Base-by-base conservation (phyloP, 345 rosid genomes). In the Acer saccharum region DNA sequence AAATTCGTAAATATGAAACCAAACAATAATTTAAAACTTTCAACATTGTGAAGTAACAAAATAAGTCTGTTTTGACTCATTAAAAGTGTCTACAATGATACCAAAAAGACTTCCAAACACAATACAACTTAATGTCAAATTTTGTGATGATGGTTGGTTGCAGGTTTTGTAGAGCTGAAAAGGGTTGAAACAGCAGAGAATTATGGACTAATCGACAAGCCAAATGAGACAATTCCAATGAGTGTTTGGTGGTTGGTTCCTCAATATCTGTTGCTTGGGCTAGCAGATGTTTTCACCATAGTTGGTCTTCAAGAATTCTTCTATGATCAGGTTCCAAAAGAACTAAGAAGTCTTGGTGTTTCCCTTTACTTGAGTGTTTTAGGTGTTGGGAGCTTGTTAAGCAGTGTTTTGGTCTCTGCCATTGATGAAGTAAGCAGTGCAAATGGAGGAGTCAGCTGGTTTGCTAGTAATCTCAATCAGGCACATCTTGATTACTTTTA, bases 221-320 rank as follows among this genome's bases (percentile, higher is more conserved):
- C 86, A 2, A 55, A 69, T 27, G 77, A 21, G 2, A 77, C 79
- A 13, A 50, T 83, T 54, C 86, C 83, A 7, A 73, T 83, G 83
- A 83, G 81, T 1, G 68, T 80, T 23, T 80, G 77, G 83, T 83
- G 81, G 86, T 73, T 83, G 29, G 65, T 66, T 77, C 83, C 86
- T 66, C 86, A 80, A 69, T 83, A 83, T 50, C 55, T 78, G 6
- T 65, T 83, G 29, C 48, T 75, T n/a, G 86, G 86, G 69, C 13
- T 74, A 0, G 81, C 86, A 3, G 74, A 83, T 41, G 83, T 68
- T 35, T 80, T 83, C 57, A 71, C 79, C 12, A 80, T 83, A 80
- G 83, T 83, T 68, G 83, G 86, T 25, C 74, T 83, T 3, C 86
- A 83, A 55, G 86, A 83, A 65, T 83, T 83, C 63, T 80, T 83